These are phyloP conservation scores for Macrolepiota fuliginosa DNA, from an alignment of 768 basidiomycete species.

Conservation along the genomic window DNA sequence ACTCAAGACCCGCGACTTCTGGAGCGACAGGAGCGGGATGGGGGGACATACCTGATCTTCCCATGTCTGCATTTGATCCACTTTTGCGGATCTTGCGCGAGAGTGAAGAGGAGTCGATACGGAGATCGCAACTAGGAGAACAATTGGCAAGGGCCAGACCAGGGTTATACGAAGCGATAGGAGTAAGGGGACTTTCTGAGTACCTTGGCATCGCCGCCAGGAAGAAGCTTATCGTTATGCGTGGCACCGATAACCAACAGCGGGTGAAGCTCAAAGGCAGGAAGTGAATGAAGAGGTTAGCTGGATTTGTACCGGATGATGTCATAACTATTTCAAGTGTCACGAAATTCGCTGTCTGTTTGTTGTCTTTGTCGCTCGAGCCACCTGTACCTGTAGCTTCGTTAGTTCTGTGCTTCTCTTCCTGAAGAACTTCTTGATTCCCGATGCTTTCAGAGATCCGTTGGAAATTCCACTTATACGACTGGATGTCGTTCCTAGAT, in stretches of 20 bases:
- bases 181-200: constrained; percentile 9
- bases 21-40: neutral
- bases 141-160: neutral
- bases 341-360: neutral
- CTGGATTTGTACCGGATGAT: neutral
- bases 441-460: no score
- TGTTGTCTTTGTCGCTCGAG: neutral
- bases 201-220: constrained; percentile 11
- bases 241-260: neutral
- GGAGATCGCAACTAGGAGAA: constrained; percentile 5
- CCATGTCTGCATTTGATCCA: neutral
- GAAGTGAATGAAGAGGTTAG: neutral
- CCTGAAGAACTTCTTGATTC: no score
- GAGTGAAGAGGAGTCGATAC: neutral
- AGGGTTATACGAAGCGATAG: constrained; percentile 8
- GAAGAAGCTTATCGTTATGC: constrained; percentile 1
- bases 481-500: no score
- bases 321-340: neutral
- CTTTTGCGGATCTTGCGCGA: neutral
- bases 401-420: no score
- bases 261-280: neutral
- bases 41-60: neutral
- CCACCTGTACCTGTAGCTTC: no score
- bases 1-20: neutral
- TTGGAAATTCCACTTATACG: no score